Evolutionary conservation across 306 rosid genomes (phyloP).

Genomic region (Glycine tomentella): DNA sequence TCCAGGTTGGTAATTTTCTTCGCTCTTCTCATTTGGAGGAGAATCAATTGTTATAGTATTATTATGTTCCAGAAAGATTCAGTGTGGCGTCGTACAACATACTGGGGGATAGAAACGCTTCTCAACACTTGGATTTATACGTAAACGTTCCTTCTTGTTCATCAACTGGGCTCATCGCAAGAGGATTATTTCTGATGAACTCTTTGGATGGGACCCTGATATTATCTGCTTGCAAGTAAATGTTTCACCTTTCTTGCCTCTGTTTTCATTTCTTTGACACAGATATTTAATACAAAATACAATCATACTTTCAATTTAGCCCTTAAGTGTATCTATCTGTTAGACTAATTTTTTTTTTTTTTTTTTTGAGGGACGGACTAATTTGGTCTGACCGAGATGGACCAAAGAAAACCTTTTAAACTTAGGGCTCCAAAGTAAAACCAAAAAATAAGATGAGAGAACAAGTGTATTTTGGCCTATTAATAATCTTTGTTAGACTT

Average conservation of each 20-base stretch:
- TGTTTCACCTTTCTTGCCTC: not conserved
- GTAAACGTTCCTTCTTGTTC: slow-evolving; percentile 66
- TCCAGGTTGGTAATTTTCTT: slow-evolving; percentile 21
- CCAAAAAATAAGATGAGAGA: not conserved
- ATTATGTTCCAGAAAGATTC: slow-evolving; percentile 41
- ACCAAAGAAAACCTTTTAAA: not conserved
- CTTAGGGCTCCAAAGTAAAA: not conserved
- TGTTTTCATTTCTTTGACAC: too few species aligned
- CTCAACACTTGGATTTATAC: slow-evolving; percentile 68
- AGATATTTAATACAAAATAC: too few species aligned
- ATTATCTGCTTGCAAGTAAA: slow-evolving; percentile 82
- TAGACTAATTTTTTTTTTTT: too few species aligned
- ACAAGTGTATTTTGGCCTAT: not conserved
- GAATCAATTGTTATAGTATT: too few species aligned
- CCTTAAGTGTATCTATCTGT: not conserved
- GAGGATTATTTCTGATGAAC: slow-evolving; percentile 69
- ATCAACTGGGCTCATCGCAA: slow-evolving; percentile 71
- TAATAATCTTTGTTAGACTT: not conserved
- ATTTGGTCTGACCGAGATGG: too few species aligned
- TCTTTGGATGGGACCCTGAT: slow-evolving; percentile 70
- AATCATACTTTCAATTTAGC: not conserved
- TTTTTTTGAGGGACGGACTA: too few species aligned
- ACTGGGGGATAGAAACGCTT: slow-evolving; percentile 74
- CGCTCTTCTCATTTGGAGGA: too few species aligned
- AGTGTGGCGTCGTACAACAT: slow-evolving; percentile 82